Conservation (phyloP, 306 rosid genomes). For the Malus domestica region DNA sequence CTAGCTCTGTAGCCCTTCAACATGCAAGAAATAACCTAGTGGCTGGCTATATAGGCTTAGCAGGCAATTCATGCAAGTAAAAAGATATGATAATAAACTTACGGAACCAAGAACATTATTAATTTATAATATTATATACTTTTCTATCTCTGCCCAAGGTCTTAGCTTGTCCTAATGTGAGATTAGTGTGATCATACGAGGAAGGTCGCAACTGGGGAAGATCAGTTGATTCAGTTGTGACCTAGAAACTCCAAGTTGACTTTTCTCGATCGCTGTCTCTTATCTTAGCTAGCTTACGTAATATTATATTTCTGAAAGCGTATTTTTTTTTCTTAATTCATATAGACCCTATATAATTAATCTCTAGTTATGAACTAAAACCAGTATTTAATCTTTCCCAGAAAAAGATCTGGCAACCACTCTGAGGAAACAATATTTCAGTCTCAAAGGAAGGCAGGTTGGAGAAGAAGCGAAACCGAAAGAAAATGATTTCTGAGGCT, state of each 20-base stretch:
- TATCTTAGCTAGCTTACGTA: neutral
- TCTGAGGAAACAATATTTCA: neutral
- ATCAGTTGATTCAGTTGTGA: conserved; percentile 5
- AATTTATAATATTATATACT: neutral
- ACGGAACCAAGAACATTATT: neutral
- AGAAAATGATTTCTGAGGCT: conserved; percentile 36
- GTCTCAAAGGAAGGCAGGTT: neutral
- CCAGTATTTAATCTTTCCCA: neutral
- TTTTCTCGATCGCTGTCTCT: neutral
- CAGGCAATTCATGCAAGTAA: conserved; percentile 12
- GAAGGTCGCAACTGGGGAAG: conserved; percentile 78
- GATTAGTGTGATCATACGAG: conserved; percentile 36
- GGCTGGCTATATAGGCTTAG: neutral
- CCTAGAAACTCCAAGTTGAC: conserved; percentile 39
- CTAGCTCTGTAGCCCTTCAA: neutral
- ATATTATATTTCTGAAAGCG: neutral
- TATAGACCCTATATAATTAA: neutral
- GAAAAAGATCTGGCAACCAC: neutral
- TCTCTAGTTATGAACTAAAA: neutral
- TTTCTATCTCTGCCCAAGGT: neutral
- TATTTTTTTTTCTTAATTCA: neutral
- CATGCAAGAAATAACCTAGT: neutral
- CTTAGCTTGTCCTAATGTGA: conserved; percentile 18
- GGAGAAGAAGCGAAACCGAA: neutral
- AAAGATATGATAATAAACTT: neutral